Conservation (phyloP, 140 eudicot genomes). For the Senecio squalidus region DNA sequence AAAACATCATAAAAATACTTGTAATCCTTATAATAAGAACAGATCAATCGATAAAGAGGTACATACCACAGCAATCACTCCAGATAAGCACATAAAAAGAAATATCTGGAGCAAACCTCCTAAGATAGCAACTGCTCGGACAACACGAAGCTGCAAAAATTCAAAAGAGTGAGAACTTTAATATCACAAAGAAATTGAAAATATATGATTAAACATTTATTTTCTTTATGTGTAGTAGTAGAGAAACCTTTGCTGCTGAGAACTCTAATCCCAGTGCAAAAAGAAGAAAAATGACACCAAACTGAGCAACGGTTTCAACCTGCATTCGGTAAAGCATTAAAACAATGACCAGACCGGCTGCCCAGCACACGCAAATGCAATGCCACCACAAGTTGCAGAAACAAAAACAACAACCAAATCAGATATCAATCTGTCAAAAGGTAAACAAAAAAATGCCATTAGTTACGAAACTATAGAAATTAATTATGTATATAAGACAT, state of each 20-base stretch:
- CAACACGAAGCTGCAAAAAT: constrained; percentile 72
- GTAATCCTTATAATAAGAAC: background rate
- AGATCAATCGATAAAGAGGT: background rate
- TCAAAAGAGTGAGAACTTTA: background rate
- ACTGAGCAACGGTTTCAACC: constrained; percentile 99
- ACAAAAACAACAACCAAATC: constrained; percentile 98
- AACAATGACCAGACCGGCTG: constrained; percentile 74
- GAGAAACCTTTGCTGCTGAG: constrained; percentile 76
- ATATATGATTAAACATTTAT: background rate
- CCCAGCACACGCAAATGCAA: constrained; percentile 99
- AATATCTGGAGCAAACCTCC: constrained; percentile 92
- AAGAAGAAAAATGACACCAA: constrained; percentile 96
- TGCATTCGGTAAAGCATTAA: constrained; percentile 25
- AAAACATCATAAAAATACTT: background rate
- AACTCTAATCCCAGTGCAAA: constrained; percentile 97
- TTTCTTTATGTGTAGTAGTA: background rate
- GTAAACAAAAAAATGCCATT: too few relatives aligned
- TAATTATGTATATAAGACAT: constrained; percentile 5
- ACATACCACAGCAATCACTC: constrained; percentile 81
- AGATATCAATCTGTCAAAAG: constrained; percentile 65
- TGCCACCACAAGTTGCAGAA: constrained; percentile 99
- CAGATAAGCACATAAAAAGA: constrained; percentile 88
- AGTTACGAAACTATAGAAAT: too few relatives aligned
- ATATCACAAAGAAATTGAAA: constrained; percentile 4
- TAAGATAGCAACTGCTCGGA: constrained; percentile 91